Conservation (phyloP, 2,329 filamentous ascomycete species). For the Calonectria fujianensis region DNA sequence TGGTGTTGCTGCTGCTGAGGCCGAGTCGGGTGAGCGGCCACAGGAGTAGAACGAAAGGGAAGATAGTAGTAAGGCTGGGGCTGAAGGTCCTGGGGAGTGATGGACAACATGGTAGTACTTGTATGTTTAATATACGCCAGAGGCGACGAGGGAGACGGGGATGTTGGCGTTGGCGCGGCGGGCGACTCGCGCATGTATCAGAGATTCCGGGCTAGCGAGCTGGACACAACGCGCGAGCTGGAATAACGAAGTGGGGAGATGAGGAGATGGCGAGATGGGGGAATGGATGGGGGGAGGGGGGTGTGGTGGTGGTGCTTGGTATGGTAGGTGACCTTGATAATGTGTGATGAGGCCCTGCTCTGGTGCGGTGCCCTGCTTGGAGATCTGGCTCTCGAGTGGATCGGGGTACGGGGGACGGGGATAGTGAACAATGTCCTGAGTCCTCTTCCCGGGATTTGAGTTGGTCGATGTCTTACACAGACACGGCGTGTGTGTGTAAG, state of each 20-base stretch:
- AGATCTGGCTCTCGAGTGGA: conserved; percentile 56
- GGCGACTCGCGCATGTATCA: conserved; percentile 58
- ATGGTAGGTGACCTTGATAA: conserved; percentile 25
- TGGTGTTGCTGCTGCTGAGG: conserved; percentile 34
- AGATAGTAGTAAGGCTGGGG: conserved; percentile 52
- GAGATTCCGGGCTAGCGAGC: conserved; percentile 54
- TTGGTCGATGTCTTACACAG: conserved; percentile 53
- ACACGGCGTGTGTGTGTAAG: conserved; percentile 39
- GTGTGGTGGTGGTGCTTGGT: conserved; percentile 50
- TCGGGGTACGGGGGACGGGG: conserved; percentile 43
- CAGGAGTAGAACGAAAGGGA: conserved; percentile 39
- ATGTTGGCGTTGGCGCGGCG: conserved; percentile 47
- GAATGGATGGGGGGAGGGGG: conserved; percentile 47
- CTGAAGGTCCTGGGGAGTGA: conserved; percentile 55
- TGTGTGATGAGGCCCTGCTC: conserved; percentile 35
- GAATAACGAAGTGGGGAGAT: conserved; percentile 44
- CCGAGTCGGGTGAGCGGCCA: conserved; percentile 21
- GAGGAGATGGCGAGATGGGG: conserved; percentile 50
- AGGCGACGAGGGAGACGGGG: conserved; percentile 53
- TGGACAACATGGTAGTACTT: conserved; percentile 57
- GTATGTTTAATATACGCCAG: conserved; percentile 54
- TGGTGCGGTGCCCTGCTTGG: conserved; percentile 33
- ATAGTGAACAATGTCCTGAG: conserved; percentile 30
- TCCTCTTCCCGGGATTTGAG: conserved; percentile 49
- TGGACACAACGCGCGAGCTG: conserved; percentile 51